phyloP scores from a whole-genome alignment of 2,329 filamentous ascomycete genomes.

The Fusarium pininemorale region DNA sequence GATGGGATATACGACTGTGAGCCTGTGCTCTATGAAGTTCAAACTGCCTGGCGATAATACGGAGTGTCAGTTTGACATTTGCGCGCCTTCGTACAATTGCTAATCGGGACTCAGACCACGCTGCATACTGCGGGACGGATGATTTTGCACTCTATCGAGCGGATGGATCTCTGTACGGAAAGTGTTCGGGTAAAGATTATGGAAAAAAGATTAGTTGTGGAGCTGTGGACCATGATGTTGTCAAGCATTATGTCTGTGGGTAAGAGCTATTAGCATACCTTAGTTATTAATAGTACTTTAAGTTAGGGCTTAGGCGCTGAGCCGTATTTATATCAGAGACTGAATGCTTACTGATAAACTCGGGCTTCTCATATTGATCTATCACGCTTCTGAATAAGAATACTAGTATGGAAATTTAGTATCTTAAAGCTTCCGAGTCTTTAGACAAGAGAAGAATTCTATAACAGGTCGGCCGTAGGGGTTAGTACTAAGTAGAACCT shows the following conservation, averaged over 20 bases:
- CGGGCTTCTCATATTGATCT: neutral
- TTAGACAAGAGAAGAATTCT: too few species aligned
- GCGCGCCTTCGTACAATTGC: rapidly evolving
- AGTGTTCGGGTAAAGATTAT: neutral
- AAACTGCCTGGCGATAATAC: neutral
- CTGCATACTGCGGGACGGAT: neutral
- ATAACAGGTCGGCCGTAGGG: rapidly evolving
- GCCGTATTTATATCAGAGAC: too few species aligned
- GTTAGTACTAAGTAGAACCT: too few species aligned
- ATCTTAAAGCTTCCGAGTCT: rapidly evolving
- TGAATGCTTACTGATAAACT: neutral
- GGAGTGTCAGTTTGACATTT: neutral
- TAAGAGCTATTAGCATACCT: neutral
- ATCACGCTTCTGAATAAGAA: too few species aligned
- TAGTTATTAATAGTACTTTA: rapidly evolving
- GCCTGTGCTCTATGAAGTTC: neutral
- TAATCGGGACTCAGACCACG: neutral
- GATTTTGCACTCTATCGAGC: neutral
- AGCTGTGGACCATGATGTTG: neutral
- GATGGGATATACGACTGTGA: neutral
- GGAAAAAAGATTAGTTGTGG: neutral
- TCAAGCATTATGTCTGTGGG: neutral
- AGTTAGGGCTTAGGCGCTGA: too few species aligned
- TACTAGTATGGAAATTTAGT: too few species aligned
- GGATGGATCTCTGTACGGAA: neutral